Conservation (phyloP, 2,329 filamentous ascomycete species). For the Stenocarpella maydis region DNA sequence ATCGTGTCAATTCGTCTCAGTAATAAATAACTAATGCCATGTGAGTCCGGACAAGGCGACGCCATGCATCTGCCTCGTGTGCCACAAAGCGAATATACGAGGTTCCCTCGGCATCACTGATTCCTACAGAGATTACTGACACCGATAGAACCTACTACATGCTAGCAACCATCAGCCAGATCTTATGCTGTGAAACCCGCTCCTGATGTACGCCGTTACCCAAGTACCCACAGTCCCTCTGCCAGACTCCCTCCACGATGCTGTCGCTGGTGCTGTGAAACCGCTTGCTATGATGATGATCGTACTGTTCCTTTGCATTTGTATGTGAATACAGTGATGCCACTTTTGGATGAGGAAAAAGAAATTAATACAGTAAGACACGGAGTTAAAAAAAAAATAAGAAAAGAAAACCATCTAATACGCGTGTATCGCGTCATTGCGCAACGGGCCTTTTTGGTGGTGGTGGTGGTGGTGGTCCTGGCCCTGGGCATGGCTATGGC, state of each 20-base stretch:
- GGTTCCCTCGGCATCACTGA: too few species aligned
- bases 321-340: slow-evolving; percentile 24
- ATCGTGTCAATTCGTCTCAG: slow-evolving; percentile 18
- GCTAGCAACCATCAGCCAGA: background rate
- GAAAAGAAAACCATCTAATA: slow-evolving; percentile 34
- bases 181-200: background rate
- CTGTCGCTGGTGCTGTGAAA: slow-evolving; percentile 11
- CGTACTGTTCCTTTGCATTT: slow-evolving; percentile 10
- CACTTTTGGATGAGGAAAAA: background rate
- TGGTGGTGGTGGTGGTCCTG: slow-evolving; percentile 24
- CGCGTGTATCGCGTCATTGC: slow-evolving; percentile 37
- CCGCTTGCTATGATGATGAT: slow-evolving; percentile 4
- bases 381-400: background rate
- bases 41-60: too few species aligned
- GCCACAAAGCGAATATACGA: too few species aligned
- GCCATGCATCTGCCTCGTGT: too few species aligned
- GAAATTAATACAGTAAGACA: background rate
- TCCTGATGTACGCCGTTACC: background rate
- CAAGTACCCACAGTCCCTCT: background rate
- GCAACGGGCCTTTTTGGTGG: slow-evolving; percentile 38
- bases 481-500: too few species aligned
- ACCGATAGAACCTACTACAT: background rate
- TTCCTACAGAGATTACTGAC: background rate
- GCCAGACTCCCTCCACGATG: slow-evolving; percentile 19
- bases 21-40: too few species aligned